Evolutionary conservation across 768 basidiomycete genomes (phyloP).

Genomic region (Boletus barrowsii): DNA sequence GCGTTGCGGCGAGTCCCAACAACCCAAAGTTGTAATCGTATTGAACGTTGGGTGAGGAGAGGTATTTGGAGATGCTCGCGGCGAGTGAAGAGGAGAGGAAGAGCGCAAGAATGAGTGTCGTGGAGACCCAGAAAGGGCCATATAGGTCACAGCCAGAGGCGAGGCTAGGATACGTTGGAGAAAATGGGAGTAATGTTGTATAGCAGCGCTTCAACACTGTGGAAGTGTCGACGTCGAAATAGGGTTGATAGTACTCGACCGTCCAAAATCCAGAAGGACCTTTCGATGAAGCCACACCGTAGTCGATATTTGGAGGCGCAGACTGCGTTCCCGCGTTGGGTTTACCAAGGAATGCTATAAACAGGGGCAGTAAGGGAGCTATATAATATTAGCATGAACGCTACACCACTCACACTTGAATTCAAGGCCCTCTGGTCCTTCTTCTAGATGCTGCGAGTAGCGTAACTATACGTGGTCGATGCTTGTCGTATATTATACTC

Average conservation of each 20-base stretch:
- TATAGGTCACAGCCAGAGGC: constrained; percentile 61
- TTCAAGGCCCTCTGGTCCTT: constrained; percentile 66
- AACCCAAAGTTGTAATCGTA: constrained; percentile 86
- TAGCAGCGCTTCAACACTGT: constrained; percentile 75
- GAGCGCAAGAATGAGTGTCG: constrained; percentile 88
- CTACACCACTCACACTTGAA: constrained; percentile 56
- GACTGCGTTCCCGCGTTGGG: constrained; percentile 26
- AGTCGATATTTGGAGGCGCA: constrained; percentile 40
- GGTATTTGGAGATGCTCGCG: constrained; percentile 82
- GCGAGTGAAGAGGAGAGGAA: constrained; percentile 93
- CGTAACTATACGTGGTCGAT: background rate
- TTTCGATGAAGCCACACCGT: constrained; percentile 48
- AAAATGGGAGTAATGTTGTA: constrained; percentile 72
- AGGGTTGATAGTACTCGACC: constrained; percentile 81
- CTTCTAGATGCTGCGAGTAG: constrained; percentile 49
- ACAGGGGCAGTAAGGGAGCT: background rate
- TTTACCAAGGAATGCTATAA: constrained; percentile 54
- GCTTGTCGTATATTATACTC: constrained; percentile 18
- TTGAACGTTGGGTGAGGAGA: constrained; percentile 54
- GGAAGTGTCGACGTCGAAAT: constrained; percentile 86
- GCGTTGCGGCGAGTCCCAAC: constrained; percentile 73
- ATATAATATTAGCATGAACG: background rate
- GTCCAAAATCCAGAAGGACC: constrained; percentile 67
- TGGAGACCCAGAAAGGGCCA: constrained; percentile 97
- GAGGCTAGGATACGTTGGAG: constrained; percentile 60